Conservation (phyloP, 345 rosid genomes). For the Carallia pectinifolia region DNA sequence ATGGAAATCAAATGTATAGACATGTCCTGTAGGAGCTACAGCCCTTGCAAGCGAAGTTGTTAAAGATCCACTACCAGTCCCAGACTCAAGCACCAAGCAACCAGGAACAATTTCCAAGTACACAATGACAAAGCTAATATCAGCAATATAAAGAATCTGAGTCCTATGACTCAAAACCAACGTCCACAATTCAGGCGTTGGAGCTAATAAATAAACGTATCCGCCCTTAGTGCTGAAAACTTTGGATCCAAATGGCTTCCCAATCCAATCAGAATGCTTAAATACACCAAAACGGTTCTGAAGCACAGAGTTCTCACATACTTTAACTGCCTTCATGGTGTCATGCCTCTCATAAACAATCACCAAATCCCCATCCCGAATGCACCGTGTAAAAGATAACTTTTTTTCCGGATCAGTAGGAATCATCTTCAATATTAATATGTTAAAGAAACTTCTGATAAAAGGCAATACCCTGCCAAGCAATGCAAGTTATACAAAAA, state of each 20-base stretch:
- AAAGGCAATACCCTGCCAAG: neutral
- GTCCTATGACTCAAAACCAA: conserved; percentile 91
- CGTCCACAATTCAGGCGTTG: conserved; percentile 94
- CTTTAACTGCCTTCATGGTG: conserved; percentile 72
- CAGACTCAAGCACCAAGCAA: conserved; percentile 86
- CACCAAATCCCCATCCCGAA: conserved; percentile 71
- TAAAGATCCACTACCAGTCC: conserved; percentile 93
- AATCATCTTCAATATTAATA: conserved; percentile 45
- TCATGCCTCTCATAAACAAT: conserved; percentile 86
- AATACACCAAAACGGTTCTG: conserved; percentile 90
- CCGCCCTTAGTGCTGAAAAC: conserved; percentile 84
- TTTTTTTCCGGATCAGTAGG: conserved; percentile 46
- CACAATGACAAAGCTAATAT: conserved; percentile 75
- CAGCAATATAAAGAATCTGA: conserved; percentile 92
- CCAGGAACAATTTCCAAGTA: conserved; percentile 89
- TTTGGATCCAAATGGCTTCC: conserved; percentile 92
- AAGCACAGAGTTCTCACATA: conserved; percentile 51
- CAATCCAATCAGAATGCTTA: conserved; percentile 90
- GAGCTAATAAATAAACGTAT: conserved; percentile 75
- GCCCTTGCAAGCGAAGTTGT: conserved; percentile 88
- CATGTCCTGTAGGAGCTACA: conserved; percentile 85
- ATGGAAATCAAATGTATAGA: conserved; percentile 91
- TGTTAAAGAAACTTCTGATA: neutral
- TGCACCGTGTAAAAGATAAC: conserved; percentile 53
- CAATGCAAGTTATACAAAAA: neutral